Evolutionary conservation across 441 rosid genomes (phyloP).

Genomic region (Erysimum pusillum): DNA sequence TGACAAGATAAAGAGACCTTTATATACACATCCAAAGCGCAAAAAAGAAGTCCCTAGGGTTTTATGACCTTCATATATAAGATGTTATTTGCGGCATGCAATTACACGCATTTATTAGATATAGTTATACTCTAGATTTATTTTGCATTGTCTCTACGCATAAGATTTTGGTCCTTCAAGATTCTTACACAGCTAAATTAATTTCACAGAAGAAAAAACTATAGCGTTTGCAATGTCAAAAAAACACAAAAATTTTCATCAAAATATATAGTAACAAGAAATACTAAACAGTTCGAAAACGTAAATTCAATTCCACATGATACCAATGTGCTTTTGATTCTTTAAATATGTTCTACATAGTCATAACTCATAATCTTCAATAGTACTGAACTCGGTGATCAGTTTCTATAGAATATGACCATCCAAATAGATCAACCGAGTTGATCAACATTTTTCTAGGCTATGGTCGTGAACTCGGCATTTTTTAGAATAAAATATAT

Average conservation of each 20-base stretch:
- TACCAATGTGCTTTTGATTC: background rate
- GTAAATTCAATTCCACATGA: background rate
- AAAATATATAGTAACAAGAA: constrained; percentile 5
- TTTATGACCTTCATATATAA: constrained; percentile 20
- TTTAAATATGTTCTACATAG: background rate
- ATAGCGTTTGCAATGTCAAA: background rate
- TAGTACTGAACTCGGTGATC: too few relatives aligned
- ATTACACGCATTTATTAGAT: background rate
- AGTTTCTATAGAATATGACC: background rate
- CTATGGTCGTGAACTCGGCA: background rate
- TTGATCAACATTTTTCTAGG: background rate
- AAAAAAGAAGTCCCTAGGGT: constrained; percentile 41
- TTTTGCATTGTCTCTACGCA: constrained; percentile 17
- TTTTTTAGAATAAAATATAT: background rate
- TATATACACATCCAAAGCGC: constrained; percentile 28
- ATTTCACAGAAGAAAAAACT: background rate
- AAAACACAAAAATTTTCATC: background rate
- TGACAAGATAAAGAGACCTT: constrained; percentile 15
- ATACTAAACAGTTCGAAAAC: constrained; percentile 1
- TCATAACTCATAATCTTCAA: background rate
- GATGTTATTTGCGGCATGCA: constrained; percentile 16
- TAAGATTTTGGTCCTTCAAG: constrained; percentile 31
- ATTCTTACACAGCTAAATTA: background rate
- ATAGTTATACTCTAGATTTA: background rate
- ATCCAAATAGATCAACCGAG: background rate